phyloP scores from a whole-genome alignment of 2,329 filamentous ascomycete genomes.

The Colletotrichum orbiculare region DNA sequence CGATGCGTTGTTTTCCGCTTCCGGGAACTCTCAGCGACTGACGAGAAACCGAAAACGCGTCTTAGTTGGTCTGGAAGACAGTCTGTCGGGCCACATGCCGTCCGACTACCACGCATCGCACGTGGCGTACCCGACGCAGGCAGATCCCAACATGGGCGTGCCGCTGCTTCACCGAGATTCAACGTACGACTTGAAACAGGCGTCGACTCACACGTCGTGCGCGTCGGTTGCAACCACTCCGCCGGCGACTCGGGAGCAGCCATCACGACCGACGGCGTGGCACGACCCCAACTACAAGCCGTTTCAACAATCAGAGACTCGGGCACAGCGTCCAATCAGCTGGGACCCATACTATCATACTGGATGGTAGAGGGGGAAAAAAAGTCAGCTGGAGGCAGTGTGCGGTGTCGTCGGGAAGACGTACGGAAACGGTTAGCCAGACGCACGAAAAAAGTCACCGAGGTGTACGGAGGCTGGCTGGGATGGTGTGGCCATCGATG shows the following conservation, averaged over 20 bases:
- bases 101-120: constrained; percentile 28
- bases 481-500: too few relatives aligned
- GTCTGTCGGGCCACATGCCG: constrained; percentile 33
- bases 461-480: too few relatives aligned
- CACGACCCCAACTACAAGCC: constrained; percentile 12
- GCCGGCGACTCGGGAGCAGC: neutral
- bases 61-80: constrained; percentile 29
- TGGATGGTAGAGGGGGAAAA: constrained; percentile 3
- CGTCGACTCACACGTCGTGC: constrained; percentile 1
- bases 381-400: too few relatives aligned
- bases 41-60: neutral
- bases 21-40: too few relatives aligned
- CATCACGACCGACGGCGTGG: constrained; percentile 2
- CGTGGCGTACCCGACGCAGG: neutral
- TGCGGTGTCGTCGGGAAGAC: too few relatives aligned
- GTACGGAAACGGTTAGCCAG: too few relatives aligned
- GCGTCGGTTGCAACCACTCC: neutral
- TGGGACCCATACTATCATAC: constrained; percentile 26
- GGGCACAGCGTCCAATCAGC: neutral
- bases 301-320: constrained; percentile 1
- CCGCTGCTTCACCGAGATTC: constrained; percentile 20
- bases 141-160: constrained; percentile 14
- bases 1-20: neutral
- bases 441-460: too few relatives aligned
- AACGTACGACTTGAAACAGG: constrained; percentile 11